Conservation (phyloP, 2,329 filamentous ascomycete genomes). For the Volutella citrinella region DNA sequence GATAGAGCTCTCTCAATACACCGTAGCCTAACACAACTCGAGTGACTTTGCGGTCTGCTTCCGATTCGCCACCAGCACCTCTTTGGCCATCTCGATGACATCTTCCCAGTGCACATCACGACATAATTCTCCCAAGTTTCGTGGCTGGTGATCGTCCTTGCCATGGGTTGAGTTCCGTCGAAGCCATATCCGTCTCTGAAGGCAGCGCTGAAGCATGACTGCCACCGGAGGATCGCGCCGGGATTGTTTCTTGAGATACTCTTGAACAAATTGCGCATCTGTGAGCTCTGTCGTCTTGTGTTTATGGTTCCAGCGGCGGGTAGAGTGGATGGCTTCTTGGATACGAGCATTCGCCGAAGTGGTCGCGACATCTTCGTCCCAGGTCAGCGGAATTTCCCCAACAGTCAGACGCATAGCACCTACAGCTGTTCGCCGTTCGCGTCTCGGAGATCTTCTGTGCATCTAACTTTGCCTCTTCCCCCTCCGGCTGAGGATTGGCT, state of each 20-base stretch:
- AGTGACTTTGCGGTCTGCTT: conserved; percentile 15
- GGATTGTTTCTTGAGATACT: conserved; percentile 35
- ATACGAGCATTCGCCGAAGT: conserved; percentile 29
- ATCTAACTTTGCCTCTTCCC: no score
- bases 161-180: neutral
- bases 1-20: no score
- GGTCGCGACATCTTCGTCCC: no score
- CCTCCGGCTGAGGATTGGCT: no score
- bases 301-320: conserved; percentile 37
- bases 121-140: conserved; percentile 33
- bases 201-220: conserved; percentile 29
- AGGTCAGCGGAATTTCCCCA: no score
- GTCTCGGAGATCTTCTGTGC: no score
- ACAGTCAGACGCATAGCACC: no score
- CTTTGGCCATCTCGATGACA: conserved; percentile 30
- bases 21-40: no score
- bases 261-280: conserved; percentile 29
- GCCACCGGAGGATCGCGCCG: conserved; percentile 33
- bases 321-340: conserved; percentile 34
- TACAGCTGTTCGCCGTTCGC: no score
- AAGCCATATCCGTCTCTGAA: conserved; percentile 24
- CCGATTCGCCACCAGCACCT: conserved; percentile 26
- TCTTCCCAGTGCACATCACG: conserved; percentile 30
- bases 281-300: conserved; percentile 30
- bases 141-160: conserved; percentile 12